These are phyloP conservation scores for Penicillium aurantiogriseum DNA, from an alignment of 2,329 filamentous ascomycete species.

Conservation along the genomic window DNA sequence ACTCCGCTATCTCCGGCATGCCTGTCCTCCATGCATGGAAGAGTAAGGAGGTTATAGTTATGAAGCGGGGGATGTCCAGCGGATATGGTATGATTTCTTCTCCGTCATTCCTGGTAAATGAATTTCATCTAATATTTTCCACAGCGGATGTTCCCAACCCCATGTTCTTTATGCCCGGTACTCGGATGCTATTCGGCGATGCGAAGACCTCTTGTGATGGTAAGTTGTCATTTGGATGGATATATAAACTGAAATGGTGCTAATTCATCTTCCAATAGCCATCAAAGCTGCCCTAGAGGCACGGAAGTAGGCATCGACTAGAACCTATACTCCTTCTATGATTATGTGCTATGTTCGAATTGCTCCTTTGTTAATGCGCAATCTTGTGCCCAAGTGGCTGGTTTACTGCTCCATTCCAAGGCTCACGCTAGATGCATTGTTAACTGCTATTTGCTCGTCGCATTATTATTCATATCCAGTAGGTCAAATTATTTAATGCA, in stretches of 20 bases:
- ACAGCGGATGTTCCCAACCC: slow-evolving; percentile 84
- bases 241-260: background rate
- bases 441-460: background rate
- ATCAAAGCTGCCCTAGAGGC: slow-evolving; percentile 44
- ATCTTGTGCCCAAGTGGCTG: background rate
- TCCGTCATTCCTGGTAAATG: background rate
- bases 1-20: slow-evolving; percentile 86
- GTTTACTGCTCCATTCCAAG: background rate
- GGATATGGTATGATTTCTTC: slow-evolving; percentile 66
- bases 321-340: background rate
- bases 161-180: slow-evolving; percentile 89
- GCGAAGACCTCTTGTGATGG: slow-evolving; percentile 80
- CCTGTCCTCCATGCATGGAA: slow-evolving; percentile 91
- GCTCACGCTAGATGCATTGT: background rate
- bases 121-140: slow-evolving; percentile 7
- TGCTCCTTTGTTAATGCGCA: background rate
- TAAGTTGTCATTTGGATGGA: slow-evolving; percentile 41
- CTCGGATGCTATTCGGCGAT: slow-evolving; percentile 90
- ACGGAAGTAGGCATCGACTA: slow-evolving; percentile 24
- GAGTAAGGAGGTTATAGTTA: slow-evolving; percentile 87
- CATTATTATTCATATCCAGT: background rate
- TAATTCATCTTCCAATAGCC: slow-evolving; percentile 28
- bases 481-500: background rate
- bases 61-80: slow-evolving; percentile 88
- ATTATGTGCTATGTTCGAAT: background rate